Evolutionary conservation across 192 early-diverging fungal species (phyloP), one percentile per base, ranked within the genome.

Genomic region (Umbelopsis sp.): DNA sequence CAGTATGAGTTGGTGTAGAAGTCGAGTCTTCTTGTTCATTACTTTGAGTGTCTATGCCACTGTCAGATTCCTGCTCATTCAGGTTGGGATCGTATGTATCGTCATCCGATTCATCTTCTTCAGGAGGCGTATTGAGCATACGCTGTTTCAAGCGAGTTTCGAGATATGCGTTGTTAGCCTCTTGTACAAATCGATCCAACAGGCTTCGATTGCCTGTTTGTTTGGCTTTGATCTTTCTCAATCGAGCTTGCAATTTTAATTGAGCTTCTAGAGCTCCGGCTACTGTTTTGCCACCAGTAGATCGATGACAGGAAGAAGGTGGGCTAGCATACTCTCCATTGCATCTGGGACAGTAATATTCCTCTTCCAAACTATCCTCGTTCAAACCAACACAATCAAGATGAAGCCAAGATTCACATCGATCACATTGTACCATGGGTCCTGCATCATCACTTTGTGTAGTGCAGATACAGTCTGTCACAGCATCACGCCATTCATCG

Each of bases 361-460:
- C 83, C 21, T 80, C 81, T 1, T 84, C 83, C 0, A 90, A 70
- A 13, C 74, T 77, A 46, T 87, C 78, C 67, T 87, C 82, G 44
- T 82, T 76, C 18, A 92, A 76, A 15, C 82, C 83, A 46, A 90
- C 74, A 61, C 91, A 92, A 21, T 85, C 84, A 6, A 89, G 80
- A 80, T 92, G 91, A 64, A 92, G 85, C 88, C 88, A 90, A 27
- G 81, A 67, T 51, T 84, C 71, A 51, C 91, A 92, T 46, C 83
- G 72, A 78, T 90, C 89, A 70, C 91, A 92, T 76, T 92, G 91
- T 15, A 92, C 82, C 87, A 92, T 88, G 15, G 84, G 70, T 3
- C 78, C 78, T 21, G 70, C 50, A 10, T 81, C 81, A 53, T 78
- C 76, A 6, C 52, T 76, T 30, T 51, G 41, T 10, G 71, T 73